These are phyloP conservation scores for Aspergillus texensis DNA, from an alignment of 2,329 filamentous ascomycete species.

Conservation along the genomic window DNA sequence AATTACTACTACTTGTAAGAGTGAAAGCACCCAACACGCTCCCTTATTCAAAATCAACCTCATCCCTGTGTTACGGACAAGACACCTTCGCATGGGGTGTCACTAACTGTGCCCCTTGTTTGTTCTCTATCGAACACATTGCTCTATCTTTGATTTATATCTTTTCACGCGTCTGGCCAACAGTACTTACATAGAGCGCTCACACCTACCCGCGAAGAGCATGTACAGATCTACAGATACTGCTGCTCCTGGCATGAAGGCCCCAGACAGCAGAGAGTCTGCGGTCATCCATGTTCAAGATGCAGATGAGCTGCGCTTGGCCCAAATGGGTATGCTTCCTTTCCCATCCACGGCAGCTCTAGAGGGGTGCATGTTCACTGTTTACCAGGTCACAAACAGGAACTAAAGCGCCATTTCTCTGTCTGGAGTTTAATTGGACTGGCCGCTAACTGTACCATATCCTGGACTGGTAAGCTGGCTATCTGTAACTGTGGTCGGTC, in stretches of 20 bases:
- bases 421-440: constrained; percentile 53
- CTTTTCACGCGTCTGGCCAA: not conserved
- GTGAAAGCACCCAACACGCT: not conserved
- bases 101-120: too few relatives aligned
- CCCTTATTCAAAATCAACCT: not conserved
- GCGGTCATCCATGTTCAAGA: constrained; percentile 29
- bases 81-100: not conserved
- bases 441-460: constrained; percentile 55
- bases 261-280: constrained; percentile 1
- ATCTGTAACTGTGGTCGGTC: not conserved
- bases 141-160: not conserved
- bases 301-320: constrained; percentile 46
- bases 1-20: not conserved
- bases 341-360: not conserved
- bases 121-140: not conserved
- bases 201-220: not conserved
- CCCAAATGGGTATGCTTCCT: constrained; percentile 46
- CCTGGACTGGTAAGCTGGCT: constrained; percentile 46
- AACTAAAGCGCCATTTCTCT: constrained; percentile 53
- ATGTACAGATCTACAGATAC: constrained; percentile 19
- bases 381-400: constrained; percentile 50
- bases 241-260: not conserved
- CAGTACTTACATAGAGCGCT: not conserved
- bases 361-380: not conserved
- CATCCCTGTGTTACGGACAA: not conserved